Conservation (phyloP, 1,139 yeast species). For the Taphrina communis region DNA sequence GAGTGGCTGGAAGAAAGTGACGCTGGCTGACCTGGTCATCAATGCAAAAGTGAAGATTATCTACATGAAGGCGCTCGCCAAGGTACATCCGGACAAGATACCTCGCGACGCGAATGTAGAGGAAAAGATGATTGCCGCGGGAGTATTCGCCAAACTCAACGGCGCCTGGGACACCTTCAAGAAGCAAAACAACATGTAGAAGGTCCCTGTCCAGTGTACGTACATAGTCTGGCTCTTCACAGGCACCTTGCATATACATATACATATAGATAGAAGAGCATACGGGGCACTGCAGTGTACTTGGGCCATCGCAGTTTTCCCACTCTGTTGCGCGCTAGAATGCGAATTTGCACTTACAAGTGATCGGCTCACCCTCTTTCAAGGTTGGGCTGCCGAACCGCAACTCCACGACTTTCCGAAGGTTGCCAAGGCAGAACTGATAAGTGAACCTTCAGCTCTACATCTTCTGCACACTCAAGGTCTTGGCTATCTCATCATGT, state of each 20-base stretch:
- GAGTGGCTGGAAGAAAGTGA: constrained; percentile 66
- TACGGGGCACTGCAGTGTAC: too few relatives aligned
- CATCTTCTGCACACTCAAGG: neutral
- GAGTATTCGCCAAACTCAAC: constrained; percentile 80
- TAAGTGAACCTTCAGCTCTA: too few relatives aligned
- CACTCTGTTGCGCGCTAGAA: too few relatives aligned
- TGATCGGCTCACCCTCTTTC: too few relatives aligned
- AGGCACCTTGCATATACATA: neutral
- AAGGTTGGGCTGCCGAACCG: too few relatives aligned
- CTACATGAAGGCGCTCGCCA: constrained; percentile 91
- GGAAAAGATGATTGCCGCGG: constrained; percentile 81
- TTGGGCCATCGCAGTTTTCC: too few relatives aligned
- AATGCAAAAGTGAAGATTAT: constrained; percentile 88
- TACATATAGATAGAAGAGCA: neutral
- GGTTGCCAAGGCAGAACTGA: neutral
- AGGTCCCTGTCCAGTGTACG: too few relatives aligned
- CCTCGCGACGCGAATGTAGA: constrained; percentile 64
- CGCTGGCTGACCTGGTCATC: constrained; percentile 76
- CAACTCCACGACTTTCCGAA: neutral
- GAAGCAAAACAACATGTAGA: constrained; percentile 52
- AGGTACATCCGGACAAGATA: constrained; percentile 88
- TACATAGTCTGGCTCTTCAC: too few relatives aligned
- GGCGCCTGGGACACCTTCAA: constrained; percentile 92
- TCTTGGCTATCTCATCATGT: constrained; percentile 58
- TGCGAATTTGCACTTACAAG: too few relatives aligned